phyloP scores from a whole-genome alignment of 2,329 filamentous ascomycete species.

The Penicillium hesseltinei region DNA sequence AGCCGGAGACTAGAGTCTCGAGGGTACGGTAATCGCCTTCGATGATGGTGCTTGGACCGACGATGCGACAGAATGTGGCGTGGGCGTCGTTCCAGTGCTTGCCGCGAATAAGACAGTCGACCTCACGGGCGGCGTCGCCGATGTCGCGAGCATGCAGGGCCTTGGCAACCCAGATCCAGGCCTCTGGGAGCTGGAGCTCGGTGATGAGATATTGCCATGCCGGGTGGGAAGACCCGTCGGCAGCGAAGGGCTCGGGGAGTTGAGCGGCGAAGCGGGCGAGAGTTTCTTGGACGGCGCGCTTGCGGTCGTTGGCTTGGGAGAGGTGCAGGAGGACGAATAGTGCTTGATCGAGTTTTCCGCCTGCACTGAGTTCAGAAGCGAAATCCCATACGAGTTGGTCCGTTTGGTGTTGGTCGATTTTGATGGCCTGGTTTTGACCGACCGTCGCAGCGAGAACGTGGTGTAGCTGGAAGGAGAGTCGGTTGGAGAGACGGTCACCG shows the following conservation, averaged over 20 bases:
- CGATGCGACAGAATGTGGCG: constrained; percentile 72
- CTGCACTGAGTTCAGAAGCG: constrained; percentile 48
- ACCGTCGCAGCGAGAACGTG: constrained; percentile 57
- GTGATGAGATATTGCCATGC: constrained; percentile 61
- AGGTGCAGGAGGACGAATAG: constrained; percentile 77
- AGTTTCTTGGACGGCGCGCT: constrained; percentile 68
- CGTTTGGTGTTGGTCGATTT: constrained; percentile 58
- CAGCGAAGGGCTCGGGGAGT: constrained; percentile 59
- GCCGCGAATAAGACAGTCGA: constrained; percentile 76
- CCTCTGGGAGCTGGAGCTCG: constrained; percentile 67
- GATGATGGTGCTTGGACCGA: constrained; percentile 79
- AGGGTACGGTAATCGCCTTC: constrained; percentile 74
- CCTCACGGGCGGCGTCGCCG: constrained; percentile 68
- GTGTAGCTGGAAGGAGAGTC: constrained; percentile 82
- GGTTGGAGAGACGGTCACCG: constrained; percentile 69
- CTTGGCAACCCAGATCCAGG: constrained; percentile 85
- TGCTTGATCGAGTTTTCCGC: constrained; percentile 67
- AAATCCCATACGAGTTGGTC: constrained; percentile 68
- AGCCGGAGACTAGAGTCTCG: constrained; percentile 67
- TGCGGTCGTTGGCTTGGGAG: constrained; percentile 60
- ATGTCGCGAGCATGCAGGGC: constrained; percentile 76
- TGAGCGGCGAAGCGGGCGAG: constrained; percentile 68
- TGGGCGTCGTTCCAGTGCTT: constrained; percentile 78
- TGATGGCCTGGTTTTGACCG: constrained; percentile 50
- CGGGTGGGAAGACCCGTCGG: constrained; percentile 39